Evolutionary conservation across 495 filamentous ascomycete species (phyloP).

Genomic region (Entonaema liquescens): DNA sequence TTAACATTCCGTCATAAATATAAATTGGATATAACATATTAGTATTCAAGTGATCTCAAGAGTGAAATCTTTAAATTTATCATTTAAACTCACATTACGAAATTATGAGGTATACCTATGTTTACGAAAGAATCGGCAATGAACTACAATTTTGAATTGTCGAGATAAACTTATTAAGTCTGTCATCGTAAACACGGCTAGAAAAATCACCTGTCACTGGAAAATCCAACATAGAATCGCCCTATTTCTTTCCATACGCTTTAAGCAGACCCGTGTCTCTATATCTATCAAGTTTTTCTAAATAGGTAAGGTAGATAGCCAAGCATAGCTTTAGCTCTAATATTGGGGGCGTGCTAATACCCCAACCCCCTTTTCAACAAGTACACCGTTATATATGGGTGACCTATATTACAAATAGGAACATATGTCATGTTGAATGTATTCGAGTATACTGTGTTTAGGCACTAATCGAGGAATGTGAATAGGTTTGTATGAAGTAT

Average conservation of each 20-base stretch:
- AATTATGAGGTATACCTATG: too few species aligned
- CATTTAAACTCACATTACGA: too few species aligned
- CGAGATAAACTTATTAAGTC: too few species aligned
- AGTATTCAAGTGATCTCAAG: too few species aligned
- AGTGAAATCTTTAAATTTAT: too few species aligned
- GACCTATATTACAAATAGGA: neutral
- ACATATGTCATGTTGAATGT: neutral
- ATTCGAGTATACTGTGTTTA: neutral
- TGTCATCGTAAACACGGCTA: neutral
- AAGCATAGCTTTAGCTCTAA: neutral
- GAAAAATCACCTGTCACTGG: neutral
- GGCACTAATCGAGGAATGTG: constrained; percentile 61
- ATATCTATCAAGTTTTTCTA: constrained; percentile 1
- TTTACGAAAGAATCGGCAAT: too few species aligned
- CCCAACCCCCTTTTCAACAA: neutral
- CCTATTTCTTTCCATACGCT: neutral
- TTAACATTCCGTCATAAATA: too few species aligned
- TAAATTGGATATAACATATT: too few species aligned
- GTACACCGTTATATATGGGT: neutral
- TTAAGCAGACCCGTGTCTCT: neutral
- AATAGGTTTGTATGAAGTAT: constrained; percentile 95
- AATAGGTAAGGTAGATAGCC: neutral
- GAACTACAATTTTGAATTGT: too few species aligned
- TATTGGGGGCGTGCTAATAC: neutral
- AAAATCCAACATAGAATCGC: neutral